phyloP scores from a whole-genome alignment of 345 rosid species.

The Corchorus capsularis region DNA sequence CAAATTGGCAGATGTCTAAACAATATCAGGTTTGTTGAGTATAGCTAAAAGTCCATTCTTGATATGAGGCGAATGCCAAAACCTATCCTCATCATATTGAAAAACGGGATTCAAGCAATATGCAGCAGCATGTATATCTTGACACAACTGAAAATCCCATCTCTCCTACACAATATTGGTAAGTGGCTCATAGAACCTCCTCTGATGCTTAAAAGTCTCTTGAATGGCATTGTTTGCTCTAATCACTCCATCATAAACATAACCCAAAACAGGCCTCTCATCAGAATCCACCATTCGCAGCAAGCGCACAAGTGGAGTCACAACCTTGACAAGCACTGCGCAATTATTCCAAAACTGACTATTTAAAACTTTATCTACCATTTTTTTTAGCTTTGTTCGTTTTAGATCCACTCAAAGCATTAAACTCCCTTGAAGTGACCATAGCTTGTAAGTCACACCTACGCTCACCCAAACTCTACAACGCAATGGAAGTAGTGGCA shows the following conservation, averaged over 20 bases:
- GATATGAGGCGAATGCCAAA: not conserved
- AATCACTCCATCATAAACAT: not conserved
- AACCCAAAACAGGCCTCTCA: not conserved
- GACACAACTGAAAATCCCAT: no score
- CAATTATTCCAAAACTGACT: not conserved
- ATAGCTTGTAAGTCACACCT: not conserved
- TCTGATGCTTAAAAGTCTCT: not conserved
- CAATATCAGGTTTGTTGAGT: not conserved
- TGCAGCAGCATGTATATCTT: not conserved
- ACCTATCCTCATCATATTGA: not conserved
- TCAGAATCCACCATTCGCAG: no score
- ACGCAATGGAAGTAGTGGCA: no score
- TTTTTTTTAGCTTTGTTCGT: not conserved
- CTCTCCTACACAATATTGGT: no score
- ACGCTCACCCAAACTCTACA: no score
- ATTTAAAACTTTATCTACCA: not conserved
- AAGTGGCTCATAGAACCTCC: no score
- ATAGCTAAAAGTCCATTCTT: not conserved
- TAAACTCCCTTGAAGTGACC: not conserved
- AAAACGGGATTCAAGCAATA: slow-evolving; percentile 3
- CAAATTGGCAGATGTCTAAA: not conserved
- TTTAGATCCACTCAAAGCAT: not conserved
- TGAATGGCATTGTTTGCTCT: not conserved
- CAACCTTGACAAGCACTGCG: not conserved
- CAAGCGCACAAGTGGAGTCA: not conserved